Evolutionary conservation across 2,329 filamentous ascomycete species (phyloP), one percentile per base, ranked within the genome.

Genomic region (Aspergillus puulaauensis): DNA sequence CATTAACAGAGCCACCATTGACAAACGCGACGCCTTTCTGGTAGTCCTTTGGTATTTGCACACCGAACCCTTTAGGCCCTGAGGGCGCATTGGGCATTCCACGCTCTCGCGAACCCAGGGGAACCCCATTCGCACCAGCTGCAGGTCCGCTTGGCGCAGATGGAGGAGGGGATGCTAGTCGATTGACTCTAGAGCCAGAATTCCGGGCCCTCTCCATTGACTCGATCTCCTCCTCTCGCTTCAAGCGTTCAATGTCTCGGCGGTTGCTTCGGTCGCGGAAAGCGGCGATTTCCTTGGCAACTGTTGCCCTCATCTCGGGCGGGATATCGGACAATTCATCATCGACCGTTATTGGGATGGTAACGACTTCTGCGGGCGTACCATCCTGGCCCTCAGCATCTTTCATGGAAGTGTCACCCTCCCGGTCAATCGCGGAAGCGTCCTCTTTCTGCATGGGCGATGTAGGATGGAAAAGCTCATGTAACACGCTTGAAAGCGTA

Each of bases 261-360:
- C 90, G 86, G 59, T 87, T 96, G 66, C 93, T 97, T 19, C 93
- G 85, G 64, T 99, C 95, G 63, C 95, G 85, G 79, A 99, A 99
- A 0, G 93, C 90, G 0, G 91, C 88, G 68, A 99, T 99, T 73
- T 99, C 96, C 57, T 89, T 89, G 0, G 95, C 91, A 15, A 99
- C 95, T 0, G 91, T 93, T 71, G 96, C 95, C 23, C 95, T 88
- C 91, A 96, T 96, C 71, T 98, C 95, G 1, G 91, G 89, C 0
- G 95, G 95, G 48, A 99, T 97, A 68, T 99, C 95, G 19, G 93
- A 89, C 45, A 99, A 81, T 70, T 99, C 95, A 69, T 99, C 96
- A 62, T 99, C 95, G 52, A 90, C 85, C 1, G 88, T 87, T 33
- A 96, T 82, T 4, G 92, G 89, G 58, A 98, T 96, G 57, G 93